A percentile compares a stretch with the other conserved stretches of the same genome.
Evolutionary conservation across 2,329 filamentous ascomycete species (phyloP).

Genomic region (Sphaerulina populicola): DNA sequence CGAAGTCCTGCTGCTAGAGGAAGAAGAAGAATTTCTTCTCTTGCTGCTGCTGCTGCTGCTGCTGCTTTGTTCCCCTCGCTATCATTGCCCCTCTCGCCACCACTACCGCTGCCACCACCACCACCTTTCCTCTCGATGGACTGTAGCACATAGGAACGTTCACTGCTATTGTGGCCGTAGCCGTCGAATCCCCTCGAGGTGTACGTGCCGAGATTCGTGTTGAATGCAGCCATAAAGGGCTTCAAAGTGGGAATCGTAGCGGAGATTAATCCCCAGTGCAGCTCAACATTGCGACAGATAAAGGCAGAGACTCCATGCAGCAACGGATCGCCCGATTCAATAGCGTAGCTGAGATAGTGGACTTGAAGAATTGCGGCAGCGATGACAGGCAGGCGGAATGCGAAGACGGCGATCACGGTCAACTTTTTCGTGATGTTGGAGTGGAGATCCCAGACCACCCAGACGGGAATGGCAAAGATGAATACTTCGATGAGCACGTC

Average conservation of each 20-base stretch:
- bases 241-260: slow-evolving; percentile 22
- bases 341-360: slow-evolving; percentile 12
- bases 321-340: slow-evolving; percentile 15
- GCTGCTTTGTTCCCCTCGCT: too few relatives aligned
- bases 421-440: slow-evolving; percentile 18
- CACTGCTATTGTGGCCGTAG: slow-evolving; percentile 14
- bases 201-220: slow-evolving; percentile 22
- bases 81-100: too few relatives aligned
- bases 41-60: too few relatives aligned
- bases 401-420: slow-evolving; percentile 21
- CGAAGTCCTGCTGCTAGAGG: not conserved
- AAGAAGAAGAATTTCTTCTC: too few relatives aligned
- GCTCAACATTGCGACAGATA: slow-evolving; percentile 23
- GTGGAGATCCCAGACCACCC: slow-evolving; percentile 21
- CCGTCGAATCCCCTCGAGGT: slow-evolving; percentile 17
- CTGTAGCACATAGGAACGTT: slow-evolving; percentile 16
- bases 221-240: slow-evolving; percentile 23
- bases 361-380: slow-evolving; percentile 16
- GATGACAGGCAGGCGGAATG: slow-evolving; percentile 18
- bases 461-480: slow-evolving; percentile 21
- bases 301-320: slow-evolving; percentile 18
- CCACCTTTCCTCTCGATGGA: slow-evolving; percentile 14
- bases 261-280: slow-evolving; percentile 24
- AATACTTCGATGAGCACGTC: slow-evolving; percentile 20
- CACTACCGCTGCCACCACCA: not conserved